Evolutionary conservation across 495 filamentous ascomycete species (phyloP), one percentile per base, ranked within the genome.

Genomic region (Penicillium tannophilum): DNA sequence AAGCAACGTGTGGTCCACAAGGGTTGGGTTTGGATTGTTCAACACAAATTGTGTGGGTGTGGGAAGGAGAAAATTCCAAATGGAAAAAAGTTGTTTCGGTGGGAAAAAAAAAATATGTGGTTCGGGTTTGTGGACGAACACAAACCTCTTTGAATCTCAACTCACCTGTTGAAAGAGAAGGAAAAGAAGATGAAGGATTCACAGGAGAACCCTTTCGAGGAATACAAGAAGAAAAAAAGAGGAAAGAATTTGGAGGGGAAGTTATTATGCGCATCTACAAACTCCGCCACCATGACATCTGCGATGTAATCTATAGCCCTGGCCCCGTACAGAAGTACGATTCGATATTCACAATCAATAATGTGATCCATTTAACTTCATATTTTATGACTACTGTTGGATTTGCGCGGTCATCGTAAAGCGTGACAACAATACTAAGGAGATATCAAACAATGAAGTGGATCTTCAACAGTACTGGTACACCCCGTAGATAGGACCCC

Each of bases 41-140:
- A 55, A 55, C 53, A 47, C 52, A 30, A 59, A 51, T 48, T 47
- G 39, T 31, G 51, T 55, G 46, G 46, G 42, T 55, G 59, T 61
- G 55, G 61, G 55, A 58, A 58, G 55, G 42, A 54, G 52, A 48
- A 58, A 66, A 66, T 56, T 57, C 54, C 60, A 56, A 39, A 16
- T 52, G 56, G 55, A 63, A 63, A 66, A 66, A 67, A 62, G 59
- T 68, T 58, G 57, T 63, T 65, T 68, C 65, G 65, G 65, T 59
- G 57, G 54, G 60, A 59, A 58, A 61, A 63, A 63, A 66, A 57
- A 53, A 48, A 14, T 30, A n/a, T n/a, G 9, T 31, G 47, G 26
- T 28, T 31, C 47, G 26, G n/a, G 45, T 47, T 24, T 47, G 26
- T 23, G 45, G 45, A 47, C 7, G 26, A 45, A 45, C 43, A 45